Evolutionary conservation across 2,329 filamentous ascomycete species (phyloP).

Genomic region (Elsinoe ampelina): DNA sequence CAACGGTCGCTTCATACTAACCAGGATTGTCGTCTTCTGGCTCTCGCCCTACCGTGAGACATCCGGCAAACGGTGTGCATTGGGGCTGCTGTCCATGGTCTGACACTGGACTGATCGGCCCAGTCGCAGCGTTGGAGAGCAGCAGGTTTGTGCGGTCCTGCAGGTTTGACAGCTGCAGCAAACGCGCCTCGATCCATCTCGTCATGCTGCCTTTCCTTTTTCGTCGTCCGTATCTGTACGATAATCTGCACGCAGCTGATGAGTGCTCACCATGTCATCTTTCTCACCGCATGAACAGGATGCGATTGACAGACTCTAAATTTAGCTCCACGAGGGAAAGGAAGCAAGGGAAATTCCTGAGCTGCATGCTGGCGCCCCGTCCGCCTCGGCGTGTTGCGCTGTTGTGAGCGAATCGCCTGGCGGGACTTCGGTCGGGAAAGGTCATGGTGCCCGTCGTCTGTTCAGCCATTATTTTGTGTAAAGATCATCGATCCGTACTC

Average conservation of each 20-base stretch:
- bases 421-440: slow-evolving; percentile 2
- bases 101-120: slow-evolving; percentile 9
- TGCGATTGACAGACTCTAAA: not conserved
- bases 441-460: not conserved
- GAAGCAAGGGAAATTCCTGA: slow-evolving; percentile 8
- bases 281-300: not conserved
- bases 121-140: slow-evolving; percentile 7
- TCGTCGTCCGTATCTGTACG: not conserved
- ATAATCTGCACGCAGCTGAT: not conserved
- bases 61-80: slow-evolving; percentile 6
- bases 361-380: slow-evolving; percentile 8
- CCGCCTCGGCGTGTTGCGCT: not conserved
- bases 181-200: not conserved
- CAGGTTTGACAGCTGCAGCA: slow-evolving; percentile 7
- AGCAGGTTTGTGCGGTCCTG: slow-evolving; percentile 11
- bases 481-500: not conserved
- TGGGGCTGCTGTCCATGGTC: not conserved
- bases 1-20: slow-evolving; percentile 8
- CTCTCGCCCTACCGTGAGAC: slow-evolving; percentile 8
- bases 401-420: slow-evolving; percentile 6
- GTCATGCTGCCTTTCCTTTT: not conserved
- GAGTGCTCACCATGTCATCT: not conserved
- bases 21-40: not conserved
- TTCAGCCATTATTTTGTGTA: not conserved
- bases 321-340: slow-evolving; percentile 9